Base-by-base conservation (phyloP, 2,329 filamentous ascomycete genomes). In the Cladophialophora chaetospira region DNA sequence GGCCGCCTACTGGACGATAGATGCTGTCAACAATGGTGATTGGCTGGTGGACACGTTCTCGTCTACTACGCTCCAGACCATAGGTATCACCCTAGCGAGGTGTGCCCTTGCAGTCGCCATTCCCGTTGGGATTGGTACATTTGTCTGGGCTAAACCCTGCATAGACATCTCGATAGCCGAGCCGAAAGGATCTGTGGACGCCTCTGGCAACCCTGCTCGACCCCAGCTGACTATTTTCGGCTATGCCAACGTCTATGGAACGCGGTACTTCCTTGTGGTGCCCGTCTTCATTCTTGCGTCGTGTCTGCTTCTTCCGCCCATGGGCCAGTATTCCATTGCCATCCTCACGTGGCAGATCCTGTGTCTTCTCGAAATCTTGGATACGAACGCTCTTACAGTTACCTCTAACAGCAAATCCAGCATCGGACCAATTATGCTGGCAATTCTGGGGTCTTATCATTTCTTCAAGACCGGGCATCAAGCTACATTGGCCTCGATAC, bases 391-490 rank as follows among this genome's bases (percentile, higher is more conserved):
- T 29, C 73, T 85, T 0, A 84, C 86, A 13, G 78, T 82, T 46
- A 86, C 85, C 42, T 53, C 54, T 11, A 42, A 49, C 9, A 45
- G 40, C 15, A 60, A 55, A 31, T 61, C 65, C 9, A 56, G 53
- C 15, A 88, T 97, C 66, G 93, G 91, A 0, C 92, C 94, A 17
- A 78, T 94, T 35, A 81, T 95, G 61, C 82, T 97, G 23, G 93
- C 86, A 9, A 76, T 97, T n/a, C 83, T 99, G 0, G 94, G 92
- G 58, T 91, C 88, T 67, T 96, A 93, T 73, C 87, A 97, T 77
- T 99, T 87, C 78, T 99, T 99, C 84, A 97, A 96, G 70, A 99
- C 94, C 0, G 94, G 94, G 60, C 94, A 99, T 73, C 93, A 97
- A 74, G 93, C 93, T 10, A 88, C 86, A 0, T 82, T 96, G 21